Evolutionary conservation across 2,329 filamentous ascomycete species (phyloP).

Genomic region (Exophiala dermatitidis): DNA sequence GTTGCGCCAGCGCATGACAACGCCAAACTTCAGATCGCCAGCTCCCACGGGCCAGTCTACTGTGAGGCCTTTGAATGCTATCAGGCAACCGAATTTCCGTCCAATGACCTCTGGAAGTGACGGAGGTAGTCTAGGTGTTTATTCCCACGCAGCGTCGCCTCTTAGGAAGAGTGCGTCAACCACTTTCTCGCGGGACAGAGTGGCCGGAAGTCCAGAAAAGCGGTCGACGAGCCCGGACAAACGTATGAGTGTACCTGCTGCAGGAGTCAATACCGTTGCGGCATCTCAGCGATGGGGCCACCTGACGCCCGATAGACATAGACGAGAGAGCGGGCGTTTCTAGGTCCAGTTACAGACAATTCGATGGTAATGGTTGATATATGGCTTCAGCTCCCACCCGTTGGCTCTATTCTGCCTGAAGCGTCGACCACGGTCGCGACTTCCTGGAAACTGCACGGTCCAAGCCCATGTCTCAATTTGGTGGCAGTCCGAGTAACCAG

Average conservation of each 20-base stretch:
- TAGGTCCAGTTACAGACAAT: conserved; percentile 10
- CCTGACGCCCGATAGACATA: conserved; percentile 23
- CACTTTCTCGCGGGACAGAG: conserved; percentile 36
- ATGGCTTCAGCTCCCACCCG: neutral
- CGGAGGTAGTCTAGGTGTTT: conserved; percentile 74
- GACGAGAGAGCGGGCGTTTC: conserved; percentile 31
- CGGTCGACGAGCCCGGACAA: conserved; percentile 40
- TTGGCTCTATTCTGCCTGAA: neutral
- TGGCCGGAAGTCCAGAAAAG: conserved; percentile 33
- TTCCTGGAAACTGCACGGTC: conserved; percentile 7
- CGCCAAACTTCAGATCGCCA: conserved; percentile 37
- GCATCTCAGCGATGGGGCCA: conserved; percentile 33
- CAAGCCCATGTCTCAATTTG: neutral
- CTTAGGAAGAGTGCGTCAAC: conserved; percentile 67
- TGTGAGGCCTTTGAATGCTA: conserved; percentile 38
- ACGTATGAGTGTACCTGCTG: conserved; percentile 35
- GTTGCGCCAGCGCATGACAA: conserved; percentile 41
- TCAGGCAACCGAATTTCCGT: conserved; percentile 50
- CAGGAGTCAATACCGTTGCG: conserved; percentile 30
- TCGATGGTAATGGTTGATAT: neutral
- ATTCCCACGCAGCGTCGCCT: conserved; percentile 72
- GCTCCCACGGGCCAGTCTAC: conserved; percentile 44
- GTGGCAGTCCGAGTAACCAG: conserved; percentile 3
- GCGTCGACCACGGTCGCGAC: conserved; percentile 1
- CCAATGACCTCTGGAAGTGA: conserved; percentile 44